A percentile compares a stretch with the other conserved stretches of the same genome.
Evolutionary conservation across 768 basidiomycete species (phyloP).

Genomic region (Pisolithus orientalis): DNA sequence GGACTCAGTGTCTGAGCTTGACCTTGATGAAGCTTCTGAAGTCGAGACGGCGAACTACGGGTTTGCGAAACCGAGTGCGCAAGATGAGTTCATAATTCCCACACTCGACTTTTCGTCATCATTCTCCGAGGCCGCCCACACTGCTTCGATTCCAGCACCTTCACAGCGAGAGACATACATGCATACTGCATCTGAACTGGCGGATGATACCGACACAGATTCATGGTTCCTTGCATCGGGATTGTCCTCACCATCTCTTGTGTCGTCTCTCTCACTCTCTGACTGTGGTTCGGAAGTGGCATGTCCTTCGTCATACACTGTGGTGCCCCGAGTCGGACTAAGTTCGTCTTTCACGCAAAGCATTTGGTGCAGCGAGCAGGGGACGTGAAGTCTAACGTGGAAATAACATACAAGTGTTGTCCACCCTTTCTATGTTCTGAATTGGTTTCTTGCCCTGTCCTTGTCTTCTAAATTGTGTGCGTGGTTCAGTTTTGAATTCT

Average conservation of each 20-base stretch:
- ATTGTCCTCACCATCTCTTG: background rate
- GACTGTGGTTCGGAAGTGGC: background rate
- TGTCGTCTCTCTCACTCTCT: background rate
- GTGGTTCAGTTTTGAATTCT: too few species aligned
- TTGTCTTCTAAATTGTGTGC: too few species aligned
- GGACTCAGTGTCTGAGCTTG: slow-evolving; percentile 4
- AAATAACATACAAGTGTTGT: background rate
- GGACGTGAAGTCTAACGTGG: background rate
- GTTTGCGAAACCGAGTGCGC: slow-evolving; percentile 40
- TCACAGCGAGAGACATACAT: slow-evolving; percentile 15
- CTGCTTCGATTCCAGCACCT: background rate
- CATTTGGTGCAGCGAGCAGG: background rate
- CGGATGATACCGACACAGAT: slow-evolving; percentile 4
- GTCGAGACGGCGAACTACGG: slow-evolving; percentile 2
- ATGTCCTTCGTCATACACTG: background rate
- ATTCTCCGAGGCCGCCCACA: slow-evolving; percentile 18
- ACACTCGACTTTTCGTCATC: slow-evolving; percentile 66
- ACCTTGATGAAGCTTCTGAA: slow-evolving; percentile 2
- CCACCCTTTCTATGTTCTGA: background rate
- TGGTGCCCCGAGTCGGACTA: slow-evolving; percentile 6
- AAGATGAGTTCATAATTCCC: slow-evolving; percentile 69
- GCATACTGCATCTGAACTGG: slow-evolving; percentile 19
- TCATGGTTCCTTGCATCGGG: slow-evolving; percentile 1
- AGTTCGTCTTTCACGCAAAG: slow-evolving; percentile 15
- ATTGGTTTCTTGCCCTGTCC: background rate